A percentile compares a stretch with the other conserved stretches of the same genome.
Conservation (phyloP, 2,329 filamentous ascomycete genomes). For the Xylaria polymorpha region DNA sequence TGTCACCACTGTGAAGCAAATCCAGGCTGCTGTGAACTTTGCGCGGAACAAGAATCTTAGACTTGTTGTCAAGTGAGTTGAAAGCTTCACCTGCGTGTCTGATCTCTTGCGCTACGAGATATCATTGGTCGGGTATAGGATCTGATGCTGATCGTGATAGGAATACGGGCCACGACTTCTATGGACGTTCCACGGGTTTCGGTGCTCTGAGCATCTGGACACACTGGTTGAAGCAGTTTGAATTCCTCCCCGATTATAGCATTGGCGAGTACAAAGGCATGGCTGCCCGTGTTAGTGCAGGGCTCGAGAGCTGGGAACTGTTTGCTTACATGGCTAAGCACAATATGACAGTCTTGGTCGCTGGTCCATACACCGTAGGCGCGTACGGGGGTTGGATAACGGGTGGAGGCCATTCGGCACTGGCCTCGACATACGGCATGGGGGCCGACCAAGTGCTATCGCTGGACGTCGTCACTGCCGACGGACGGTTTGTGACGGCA, state of each 20-base stretch:
- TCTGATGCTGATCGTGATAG: constrained; percentile 41
- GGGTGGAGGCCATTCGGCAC: constrained; percentile 62
- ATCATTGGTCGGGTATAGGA: neutral
- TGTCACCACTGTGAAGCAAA: constrained; percentile 52
- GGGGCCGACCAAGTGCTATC: constrained; percentile 64
- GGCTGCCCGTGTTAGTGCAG: constrained; percentile 51
- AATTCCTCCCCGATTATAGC: constrained; percentile 51
- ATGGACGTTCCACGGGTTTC: constrained; percentile 58
- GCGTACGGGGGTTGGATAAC: constrained; percentile 64
- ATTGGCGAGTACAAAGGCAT: constrained; percentile 48
- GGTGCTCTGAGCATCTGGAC: constrained; percentile 64
- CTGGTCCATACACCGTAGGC: constrained; percentile 52
- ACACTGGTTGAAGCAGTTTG: constrained; percentile 59
- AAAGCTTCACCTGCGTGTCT: neutral
- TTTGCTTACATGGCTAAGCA: constrained; percentile 46
- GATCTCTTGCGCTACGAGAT: too few relatives aligned
- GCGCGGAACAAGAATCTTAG: constrained; percentile 54
- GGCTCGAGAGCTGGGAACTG: constrained; percentile 53
- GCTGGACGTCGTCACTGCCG: constrained; percentile 59
- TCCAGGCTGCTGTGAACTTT: constrained; percentile 57
- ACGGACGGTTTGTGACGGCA: constrained; percentile 59
- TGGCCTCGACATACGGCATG: constrained; percentile 60
- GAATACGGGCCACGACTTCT: constrained; percentile 61
- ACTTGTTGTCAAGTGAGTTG: constrained; percentile 53
- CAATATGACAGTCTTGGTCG: constrained; percentile 51